Conservation (phyloP, 2,329 filamentous ascomycete species). For the Lithohypha guttulata region DNA sequence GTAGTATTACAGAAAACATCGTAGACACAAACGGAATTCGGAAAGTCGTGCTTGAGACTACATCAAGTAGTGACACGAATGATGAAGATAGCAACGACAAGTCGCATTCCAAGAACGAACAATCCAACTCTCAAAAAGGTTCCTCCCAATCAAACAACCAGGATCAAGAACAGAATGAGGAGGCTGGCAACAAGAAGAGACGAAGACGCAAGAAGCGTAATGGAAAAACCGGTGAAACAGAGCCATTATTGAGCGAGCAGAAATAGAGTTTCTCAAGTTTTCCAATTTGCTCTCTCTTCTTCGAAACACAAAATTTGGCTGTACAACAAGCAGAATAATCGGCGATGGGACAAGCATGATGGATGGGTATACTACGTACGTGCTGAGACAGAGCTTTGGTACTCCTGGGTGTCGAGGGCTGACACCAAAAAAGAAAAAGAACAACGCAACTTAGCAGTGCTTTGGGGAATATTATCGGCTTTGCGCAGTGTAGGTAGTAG, state of each 20-base stretch:
- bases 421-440: too few species aligned
- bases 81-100: conserved; percentile 21
- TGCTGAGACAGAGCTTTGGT: too few species aligned
- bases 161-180: background rate
- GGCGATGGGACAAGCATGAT: too few species aligned
- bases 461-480: too few species aligned
- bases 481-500: too few species aligned
- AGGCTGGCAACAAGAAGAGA: conserved; percentile 9
- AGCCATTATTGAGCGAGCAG: conserved; percentile 9
- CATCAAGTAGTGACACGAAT: conserved; percentile 43
- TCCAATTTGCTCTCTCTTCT: too few species aligned
- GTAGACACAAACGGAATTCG: conserved; percentile 62
- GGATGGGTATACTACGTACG: too few species aligned
- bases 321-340: too few species aligned
- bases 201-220: conserved; percentile 10
- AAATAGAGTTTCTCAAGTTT: conserved; percentile 6
- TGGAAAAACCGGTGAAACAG: conserved; percentile 6
- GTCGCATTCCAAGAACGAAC: conserved; percentile 11
- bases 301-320: too few species aligned
- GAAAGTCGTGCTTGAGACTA: conserved; percentile 65
- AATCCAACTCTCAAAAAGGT: background rate
- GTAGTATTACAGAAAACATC: conserved; percentile 70
- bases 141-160: background rate
- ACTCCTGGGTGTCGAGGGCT: too few species aligned
- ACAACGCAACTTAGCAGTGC: too few species aligned